Base-by-base conservation (phyloP, 2,329 filamentous ascomycete species). In the Didymellaceae sp. region DNA sequence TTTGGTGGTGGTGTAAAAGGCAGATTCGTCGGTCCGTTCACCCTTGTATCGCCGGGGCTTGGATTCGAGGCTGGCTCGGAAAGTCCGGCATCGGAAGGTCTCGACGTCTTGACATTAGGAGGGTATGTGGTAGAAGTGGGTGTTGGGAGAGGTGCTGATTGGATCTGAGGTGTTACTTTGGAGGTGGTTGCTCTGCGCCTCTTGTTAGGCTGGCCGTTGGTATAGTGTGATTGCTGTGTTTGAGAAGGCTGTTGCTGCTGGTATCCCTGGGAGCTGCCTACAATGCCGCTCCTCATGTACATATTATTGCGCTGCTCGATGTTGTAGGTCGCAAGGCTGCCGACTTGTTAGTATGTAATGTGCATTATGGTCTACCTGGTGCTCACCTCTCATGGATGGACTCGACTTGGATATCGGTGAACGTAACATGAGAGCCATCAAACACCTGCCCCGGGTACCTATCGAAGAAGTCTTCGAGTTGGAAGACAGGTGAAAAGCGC, bases 401-500 rank as follows among this genome's bases (percentile, higher is more conserved):
- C 55, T 90, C 86, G 11, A 86, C 74, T 6, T 81, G 72, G 1
- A 88, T 81, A 61, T 93, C 89, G 1, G 82, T 75, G 45, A 94
- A 83, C 13, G 83, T 87, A 28, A 93, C 78, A 64, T 91, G 89
- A 1, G 88, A 86, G 1, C 88, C 84, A 62, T 94, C 89, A 45
- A 94, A 89, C 5, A 80, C 78, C 48, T 85, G 80, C 1, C 86
- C 87, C 0, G 84, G 85, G 16, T 96, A 96, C 21, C 91, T 82
- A 61, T 94, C 89, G 61, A 94, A 92, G 72, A 95, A 95, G 66
- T 94, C 89, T 57, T 94, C 90, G 11, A 92, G 82, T 54, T 94
- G 89, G 64, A 94, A 93, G 1, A 90, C 88, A 0, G 89, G 87
- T 0, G 86, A 86, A 59, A 90, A 91, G 8, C 88, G 78, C 80